Percentiles rank a stretch among this genome's conserved stretches.
phyloP scores from a whole-genome alignment of 805 yeast species.

The Metschnikowia picachoensis region DNA sequence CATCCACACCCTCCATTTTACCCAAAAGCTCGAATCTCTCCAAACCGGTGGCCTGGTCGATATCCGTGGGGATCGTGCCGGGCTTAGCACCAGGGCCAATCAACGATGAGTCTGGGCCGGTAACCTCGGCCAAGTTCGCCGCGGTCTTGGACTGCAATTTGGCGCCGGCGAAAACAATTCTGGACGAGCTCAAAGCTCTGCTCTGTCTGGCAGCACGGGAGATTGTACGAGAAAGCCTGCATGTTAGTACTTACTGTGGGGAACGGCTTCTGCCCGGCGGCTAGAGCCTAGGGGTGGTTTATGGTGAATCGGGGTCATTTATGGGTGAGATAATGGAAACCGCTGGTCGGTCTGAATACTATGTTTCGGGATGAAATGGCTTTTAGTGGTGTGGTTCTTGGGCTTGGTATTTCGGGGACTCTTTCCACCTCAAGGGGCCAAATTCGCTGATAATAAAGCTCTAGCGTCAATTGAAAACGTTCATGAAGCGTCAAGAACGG shows the following conservation, averaged over 20 bases:
- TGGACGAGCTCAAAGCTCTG: slow-evolving; percentile 30
- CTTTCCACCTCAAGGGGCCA: too few relatives aligned
- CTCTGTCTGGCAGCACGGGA: slow-evolving; percentile 31
- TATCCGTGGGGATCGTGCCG: slow-evolving; percentile 86
- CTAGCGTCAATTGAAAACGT: too few relatives aligned
- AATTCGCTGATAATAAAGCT: too few relatives aligned
- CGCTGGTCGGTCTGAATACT: too few relatives aligned
- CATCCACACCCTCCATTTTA: slow-evolving; percentile 91
- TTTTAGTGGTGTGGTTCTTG: too few relatives aligned
- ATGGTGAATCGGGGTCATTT: too few relatives aligned
- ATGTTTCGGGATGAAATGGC: too few relatives aligned
- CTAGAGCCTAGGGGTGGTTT: neutral
- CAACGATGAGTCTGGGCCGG: slow-evolving; percentile 65
- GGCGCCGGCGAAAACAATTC: slow-evolving; percentile 22
- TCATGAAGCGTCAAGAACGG: too few relatives aligned
- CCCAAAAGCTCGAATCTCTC: slow-evolving; percentile 95
- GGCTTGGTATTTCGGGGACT: too few relatives aligned
- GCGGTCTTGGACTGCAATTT: slow-evolving; percentile 57
- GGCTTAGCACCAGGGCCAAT: slow-evolving; percentile 87
- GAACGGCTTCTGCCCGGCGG: neutral
- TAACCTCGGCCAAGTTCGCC: slow-evolving; percentile 66
- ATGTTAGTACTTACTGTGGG: slow-evolving; percentile 16
- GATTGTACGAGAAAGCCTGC: slow-evolving; percentile 37
- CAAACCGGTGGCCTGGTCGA: slow-evolving; percentile 97
- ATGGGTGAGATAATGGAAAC: too few relatives aligned